These are phyloP conservation scores for Tricholomella constricta DNA, from an alignment of 768 basidiomycete genomes.

Conservation along the genomic window DNA sequence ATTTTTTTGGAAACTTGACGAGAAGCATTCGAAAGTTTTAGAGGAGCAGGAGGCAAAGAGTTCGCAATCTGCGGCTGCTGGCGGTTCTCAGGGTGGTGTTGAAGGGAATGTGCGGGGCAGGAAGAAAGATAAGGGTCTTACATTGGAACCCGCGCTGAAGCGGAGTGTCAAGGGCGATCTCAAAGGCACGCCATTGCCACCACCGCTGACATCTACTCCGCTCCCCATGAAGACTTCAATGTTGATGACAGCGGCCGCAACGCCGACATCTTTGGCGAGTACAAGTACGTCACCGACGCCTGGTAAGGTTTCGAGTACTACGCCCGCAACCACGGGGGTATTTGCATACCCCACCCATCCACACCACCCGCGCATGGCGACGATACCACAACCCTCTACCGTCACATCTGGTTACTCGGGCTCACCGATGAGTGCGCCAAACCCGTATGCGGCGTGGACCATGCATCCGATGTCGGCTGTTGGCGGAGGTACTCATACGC, in stretches of 20 bases:
- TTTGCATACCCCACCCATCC: constrained; percentile 43
- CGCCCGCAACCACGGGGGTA: constrained; percentile 40
- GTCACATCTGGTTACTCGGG: constrained; percentile 29
- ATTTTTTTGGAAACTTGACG: constrained; percentile 91
- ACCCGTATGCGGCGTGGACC: constrained; percentile 44
- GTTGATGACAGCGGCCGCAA: constrained; percentile 18
- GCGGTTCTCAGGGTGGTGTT: constrained; percentile 27
- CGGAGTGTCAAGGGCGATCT: constrained; percentile 67
- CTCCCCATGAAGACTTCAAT: constrained; percentile 46
- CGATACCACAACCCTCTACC: constrained; percentile 25
- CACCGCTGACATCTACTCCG: constrained; percentile 69
- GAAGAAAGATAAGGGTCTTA: constrained; percentile 62
- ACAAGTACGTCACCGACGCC: constrained; percentile 21
- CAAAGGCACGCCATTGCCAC: constrained; percentile 61
- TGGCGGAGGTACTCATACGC: constrained; percentile 15
- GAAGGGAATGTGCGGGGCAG: constrained; percentile 35
- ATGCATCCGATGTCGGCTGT: constrained; percentile 27
- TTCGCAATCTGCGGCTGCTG: constrained; percentile 36
- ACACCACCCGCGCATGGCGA: constrained; percentile 24
- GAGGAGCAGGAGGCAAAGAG: constrained; percentile 70
- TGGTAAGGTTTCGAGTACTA: constrained; percentile 21
- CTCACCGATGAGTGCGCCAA: constrained; percentile 28
- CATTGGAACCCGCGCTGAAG: constrained; percentile 65
- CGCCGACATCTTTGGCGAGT: constrained; percentile 24
- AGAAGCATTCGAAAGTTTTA: constrained; percentile 64